Base-by-base conservation (phyloP, 345 rosid genomes). In the Punica granatum region DNA sequence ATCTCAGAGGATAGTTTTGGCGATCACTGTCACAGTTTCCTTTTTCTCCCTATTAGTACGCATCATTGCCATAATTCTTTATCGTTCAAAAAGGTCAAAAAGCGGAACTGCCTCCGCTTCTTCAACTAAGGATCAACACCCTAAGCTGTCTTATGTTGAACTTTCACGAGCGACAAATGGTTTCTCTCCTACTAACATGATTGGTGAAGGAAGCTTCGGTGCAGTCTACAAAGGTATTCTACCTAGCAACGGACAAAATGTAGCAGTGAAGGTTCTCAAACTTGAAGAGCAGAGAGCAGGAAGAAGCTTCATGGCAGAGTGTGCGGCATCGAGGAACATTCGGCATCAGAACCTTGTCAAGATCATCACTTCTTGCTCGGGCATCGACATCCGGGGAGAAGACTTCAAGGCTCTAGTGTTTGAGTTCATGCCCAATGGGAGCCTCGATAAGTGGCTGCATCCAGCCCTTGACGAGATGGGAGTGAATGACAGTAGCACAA, bases 241-340 rank as follows among this genome's bases (percentile, higher is more conserved):
- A 26, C 53, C 26, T 1, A 41, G 64, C 34, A 7, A 12, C 2
- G 64, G 26, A 36, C 42, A 25, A 37, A 13, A 16, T 3, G 64
- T 77, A 6, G 74, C 80, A 3, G 60, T 77, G 11, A 72, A 69
- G 69, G 80, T 72, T 7, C 30, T 73, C 15, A 60, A 76, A n/a
- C 54, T 76, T 35, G 30, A 71, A 23, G 68, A 37, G 1, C 36
- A 37, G 30, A 64, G 74, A 48, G 76, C 71, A 51, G 28, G 4
- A 11, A 69, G 51, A 33, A 77, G 80, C 34, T 77, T 73, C 4
- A 1, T 46, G 30, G 44, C 49, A 4, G 72, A 73, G 56, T 77
- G 74, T 53, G 53, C 66, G 33, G 66, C 76, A 11, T 39, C 69
- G 32, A 73, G 58, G 44, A 70, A 56, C 5, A 67, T 70, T 9